phyloP scores from a whole-genome alignment of 257 asterid genomes.

The Rubia yunnanensis region DNA sequence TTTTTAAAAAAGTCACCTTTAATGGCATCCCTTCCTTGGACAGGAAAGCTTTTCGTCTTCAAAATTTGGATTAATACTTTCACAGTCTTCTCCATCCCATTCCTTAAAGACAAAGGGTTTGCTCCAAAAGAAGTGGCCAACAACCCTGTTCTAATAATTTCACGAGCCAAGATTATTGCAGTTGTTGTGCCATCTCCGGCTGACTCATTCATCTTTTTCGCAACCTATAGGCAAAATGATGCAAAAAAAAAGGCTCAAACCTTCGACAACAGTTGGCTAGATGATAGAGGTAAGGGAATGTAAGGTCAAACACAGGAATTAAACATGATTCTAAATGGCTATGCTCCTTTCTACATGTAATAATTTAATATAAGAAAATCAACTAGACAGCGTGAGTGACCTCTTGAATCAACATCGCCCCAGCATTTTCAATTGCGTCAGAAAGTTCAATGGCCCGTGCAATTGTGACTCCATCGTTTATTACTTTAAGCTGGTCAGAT shows the following conservation, averaged over 20 bases:
- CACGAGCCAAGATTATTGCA: slow-evolving; percentile 88
- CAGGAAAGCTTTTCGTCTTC: slow-evolving; percentile 53
- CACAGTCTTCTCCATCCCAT: slow-evolving; percentile 78
- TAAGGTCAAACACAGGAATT: neutral
- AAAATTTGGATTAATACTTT: slow-evolving; percentile 45
- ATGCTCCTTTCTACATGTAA: neutral
- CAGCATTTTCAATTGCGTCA: slow-evolving; percentile 83
- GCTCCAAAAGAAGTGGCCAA: slow-evolving; percentile 85
- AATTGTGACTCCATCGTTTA: slow-evolving; percentile 91
- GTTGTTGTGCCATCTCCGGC: slow-evolving; percentile 98
- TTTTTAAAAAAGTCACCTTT: slow-evolving; percentile 37
- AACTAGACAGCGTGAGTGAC: slow-evolving; percentile 30
- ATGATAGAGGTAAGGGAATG: no score
- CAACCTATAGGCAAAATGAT: slow-evolving; percentile 42
- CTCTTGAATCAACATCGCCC: slow-evolving; percentile 79
- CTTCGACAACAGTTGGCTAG: neutral
- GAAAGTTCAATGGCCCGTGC: slow-evolving; percentile 88
- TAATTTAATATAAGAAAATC: neutral
- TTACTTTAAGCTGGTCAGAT: slow-evolving; percentile 51
- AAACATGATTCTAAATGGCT: neutral
- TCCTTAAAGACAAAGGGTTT: slow-evolving; percentile 66
- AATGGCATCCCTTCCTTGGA: slow-evolving; percentile 60
- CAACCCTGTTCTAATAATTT: slow-evolving; percentile 66
- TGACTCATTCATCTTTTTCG: slow-evolving; percentile 64
- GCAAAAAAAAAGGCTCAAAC: neutral